Conservation (phyloP, 1,139 yeast genomes). For the Ogataea hybrid region DNA sequence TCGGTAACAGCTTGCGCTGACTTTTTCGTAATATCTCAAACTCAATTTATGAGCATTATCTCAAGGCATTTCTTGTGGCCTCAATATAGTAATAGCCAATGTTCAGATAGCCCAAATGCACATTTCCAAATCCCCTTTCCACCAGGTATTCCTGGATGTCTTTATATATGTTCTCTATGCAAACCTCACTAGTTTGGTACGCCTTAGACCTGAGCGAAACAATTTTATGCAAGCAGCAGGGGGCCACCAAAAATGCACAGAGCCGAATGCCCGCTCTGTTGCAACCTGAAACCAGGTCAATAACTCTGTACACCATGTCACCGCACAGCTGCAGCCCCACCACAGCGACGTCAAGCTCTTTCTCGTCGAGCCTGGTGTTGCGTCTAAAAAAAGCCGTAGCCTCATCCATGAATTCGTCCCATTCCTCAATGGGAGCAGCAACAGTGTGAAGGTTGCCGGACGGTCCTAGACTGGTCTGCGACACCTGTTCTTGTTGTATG, state of each 20-base stretch:
- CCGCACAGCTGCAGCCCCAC: constrained; percentile 28
- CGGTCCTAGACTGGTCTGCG: constrained; percentile 3
- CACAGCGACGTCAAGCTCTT: constrained; percentile 7
- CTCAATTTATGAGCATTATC: constrained; percentile 9
- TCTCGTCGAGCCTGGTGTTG: constrained; percentile 3
- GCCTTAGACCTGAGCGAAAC: not conserved
- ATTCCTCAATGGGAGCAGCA: constrained; percentile 3
- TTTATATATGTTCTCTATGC: not conserved
- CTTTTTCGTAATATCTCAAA: too few relatives aligned
- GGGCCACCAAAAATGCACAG: constrained; percentile 17
- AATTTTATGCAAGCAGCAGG: constrained; percentile 24
- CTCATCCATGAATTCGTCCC: constrained; percentile 2
- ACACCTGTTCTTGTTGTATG: constrained; percentile 9
- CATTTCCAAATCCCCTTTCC: constrained; percentile 8
- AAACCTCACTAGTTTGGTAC: not conserved
- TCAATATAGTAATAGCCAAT: constrained; percentile 16
- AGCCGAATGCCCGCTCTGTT: not conserved
- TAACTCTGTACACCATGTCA: constrained; percentile 20
- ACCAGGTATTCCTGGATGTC: constrained; percentile 14
- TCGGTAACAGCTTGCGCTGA: too few relatives aligned
- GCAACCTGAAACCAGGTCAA: constrained; percentile 12
- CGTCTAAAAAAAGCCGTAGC: constrained; percentile 11
- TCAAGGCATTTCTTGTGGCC: constrained; percentile 35
- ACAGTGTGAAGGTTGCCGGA: constrained; percentile 5
- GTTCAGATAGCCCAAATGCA: constrained; percentile 14